Base-by-base conservation (phyloP, 192 early-diverging fungal genomes). In the Diversispora epigaea region DNA sequence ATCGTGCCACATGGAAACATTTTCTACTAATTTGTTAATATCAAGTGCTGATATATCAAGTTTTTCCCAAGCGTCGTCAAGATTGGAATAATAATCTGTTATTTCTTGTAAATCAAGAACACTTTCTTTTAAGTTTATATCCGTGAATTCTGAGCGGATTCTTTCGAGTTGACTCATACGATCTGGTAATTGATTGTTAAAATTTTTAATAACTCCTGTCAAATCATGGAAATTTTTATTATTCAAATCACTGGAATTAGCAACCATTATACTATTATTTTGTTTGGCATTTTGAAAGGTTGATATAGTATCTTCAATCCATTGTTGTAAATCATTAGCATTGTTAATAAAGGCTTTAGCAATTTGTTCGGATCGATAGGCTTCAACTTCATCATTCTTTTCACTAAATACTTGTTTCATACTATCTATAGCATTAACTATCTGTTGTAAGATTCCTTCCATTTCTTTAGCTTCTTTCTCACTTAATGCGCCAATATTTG, bases 41-140 rank as follows among this genome's bases (percentile, higher is more conserved):
- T 75, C 60, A 7, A 10, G 11, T 21, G 62, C 45, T 10, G 61
- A 9, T 50, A 15, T 4, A 17, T 64, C 61, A n/a, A 75, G 43
- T 39, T 65, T 50, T 3, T 75, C 73, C 73, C 73, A 75, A 2
- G 62, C 41, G 40, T 22, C 32, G 19, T 65, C 32, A 6, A 75
- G 49, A 5, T 43, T 8, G 2, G 46, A 8, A 6, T 75, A 61
- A 19, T 15, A 50, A 4, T 60, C 40, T 0, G 65, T 43, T 50
- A 75, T 65, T 43, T 75, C 73, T 52, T 75, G 57, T 17, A 75
- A 55, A 65, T 75, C 73, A 8, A 49, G 73, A 52, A 65, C 65
- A 41, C 50, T 62, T 41, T 65, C 73, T 19, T 40, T 45, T 75
- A 39, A 63, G 25, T 47, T 39, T 19, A 75, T 75, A 7, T 75